phyloP scores from a whole-genome alignment of 2,329 filamentous ascomycete species.

The Hypoxylon sp. region DNA sequence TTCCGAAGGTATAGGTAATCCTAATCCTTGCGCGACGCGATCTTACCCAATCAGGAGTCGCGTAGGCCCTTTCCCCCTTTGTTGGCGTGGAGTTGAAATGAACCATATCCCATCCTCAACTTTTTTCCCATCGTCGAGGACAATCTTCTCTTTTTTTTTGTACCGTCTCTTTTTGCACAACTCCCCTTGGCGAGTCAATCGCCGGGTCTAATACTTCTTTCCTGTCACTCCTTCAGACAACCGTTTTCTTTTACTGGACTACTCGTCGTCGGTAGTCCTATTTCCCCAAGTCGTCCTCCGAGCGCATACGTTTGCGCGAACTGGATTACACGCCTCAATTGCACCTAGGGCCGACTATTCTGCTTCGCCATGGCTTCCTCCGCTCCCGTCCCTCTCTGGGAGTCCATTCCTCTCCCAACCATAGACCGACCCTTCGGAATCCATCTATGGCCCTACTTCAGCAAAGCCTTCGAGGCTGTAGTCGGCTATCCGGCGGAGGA shows the following conservation, averaged over 20 bases:
- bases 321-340: conserved; percentile 17
- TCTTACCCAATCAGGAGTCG: conserved; percentile 29
- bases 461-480: conserved; percentile 81
- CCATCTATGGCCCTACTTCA: conserved; percentile 93
- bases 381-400: conserved; percentile 62
- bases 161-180: conserved; percentile 15
- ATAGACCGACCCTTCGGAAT: conserved; percentile 94
- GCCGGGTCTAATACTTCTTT: conserved; percentile 44
- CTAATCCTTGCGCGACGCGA: conserved; percentile 33
- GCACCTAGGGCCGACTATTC: conserved; percentile 9
- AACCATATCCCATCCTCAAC: conserved; percentile 36
- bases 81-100: conserved; percentile 45
- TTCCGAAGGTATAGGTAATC: conserved; percentile 31
- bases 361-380: conserved; percentile 46
- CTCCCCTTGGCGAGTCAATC: conserved; percentile 42
- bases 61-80: conserved; percentile 40
- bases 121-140: conserved; percentile 39
- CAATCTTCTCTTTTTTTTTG: conserved; percentile 4
- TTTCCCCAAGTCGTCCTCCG: conserved; percentile 15
- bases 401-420: conserved; percentile 77
- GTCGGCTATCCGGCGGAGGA: conserved; percentile 87
- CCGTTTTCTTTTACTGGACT: conserved; percentile 54
- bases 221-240: conserved; percentile 59
- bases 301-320: conserved; percentile 27
- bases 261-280: conserved; percentile 23